A percentile compares a stretch with the other conserved stretches of the same genome.
These are phyloP conservation scores for Tulasnella sp. DNA, from an alignment of 768 basidiomycete species.

Conservation along the genomic window DNA sequence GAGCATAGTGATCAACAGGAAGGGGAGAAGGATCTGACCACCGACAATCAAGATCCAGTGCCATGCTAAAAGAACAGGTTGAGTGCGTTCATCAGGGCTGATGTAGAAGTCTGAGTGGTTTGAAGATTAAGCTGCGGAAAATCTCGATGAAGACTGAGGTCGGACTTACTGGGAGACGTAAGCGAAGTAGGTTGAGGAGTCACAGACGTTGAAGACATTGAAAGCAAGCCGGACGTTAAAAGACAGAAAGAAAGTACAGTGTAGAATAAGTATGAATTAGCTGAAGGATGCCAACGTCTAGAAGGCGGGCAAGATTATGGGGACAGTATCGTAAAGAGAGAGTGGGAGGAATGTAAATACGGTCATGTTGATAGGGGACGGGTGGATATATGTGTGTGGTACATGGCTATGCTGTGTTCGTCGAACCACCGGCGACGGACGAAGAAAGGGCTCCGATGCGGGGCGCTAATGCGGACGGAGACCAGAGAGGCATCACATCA, in stretches of 20 bases:
- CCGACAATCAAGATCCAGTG: conserved; percentile 7
- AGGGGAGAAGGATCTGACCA: conserved; percentile 11
- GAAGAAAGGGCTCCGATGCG: neutral
- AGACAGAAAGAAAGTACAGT: neutral
- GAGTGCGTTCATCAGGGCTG: neutral
- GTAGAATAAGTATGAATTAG: neutral
- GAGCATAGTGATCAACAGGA: conserved; percentile 5
- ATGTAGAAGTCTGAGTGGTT: neutral
- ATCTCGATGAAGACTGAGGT: neutral
- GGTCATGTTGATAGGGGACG: neutral
- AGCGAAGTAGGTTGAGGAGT: neutral
- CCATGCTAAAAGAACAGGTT: neutral
- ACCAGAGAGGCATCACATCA: neutral
- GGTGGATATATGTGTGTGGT: neutral
- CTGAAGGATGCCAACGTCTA: neutral
- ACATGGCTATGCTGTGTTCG: neutral
- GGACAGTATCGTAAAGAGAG: neutral
- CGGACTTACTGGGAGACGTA: neutral
- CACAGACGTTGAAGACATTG: neutral
- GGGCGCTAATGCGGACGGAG: neutral
- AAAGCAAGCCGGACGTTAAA: neutral
- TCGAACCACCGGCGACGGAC: neutral
- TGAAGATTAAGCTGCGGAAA: neutral
- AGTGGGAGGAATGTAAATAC: neutral
- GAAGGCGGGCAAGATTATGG: neutral